Conservation (phyloP, 2,329 filamentous ascomycete genomes). For the Diaporthe sp. region DNA sequence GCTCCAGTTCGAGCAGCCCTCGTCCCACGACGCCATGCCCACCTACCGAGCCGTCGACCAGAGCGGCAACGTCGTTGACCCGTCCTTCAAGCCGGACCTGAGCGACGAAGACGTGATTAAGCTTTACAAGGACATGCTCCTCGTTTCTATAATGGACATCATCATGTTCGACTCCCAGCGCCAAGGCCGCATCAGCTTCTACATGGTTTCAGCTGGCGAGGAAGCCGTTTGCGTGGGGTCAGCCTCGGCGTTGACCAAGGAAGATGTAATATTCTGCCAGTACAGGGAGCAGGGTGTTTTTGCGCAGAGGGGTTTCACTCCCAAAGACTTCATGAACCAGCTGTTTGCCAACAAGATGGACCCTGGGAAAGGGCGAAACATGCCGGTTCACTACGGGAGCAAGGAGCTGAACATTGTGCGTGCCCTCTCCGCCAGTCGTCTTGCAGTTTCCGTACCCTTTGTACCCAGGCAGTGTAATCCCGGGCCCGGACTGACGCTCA, state of each 20-base stretch:
- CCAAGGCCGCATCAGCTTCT: constrained; percentile 94
- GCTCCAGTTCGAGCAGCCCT: constrained; percentile 81
- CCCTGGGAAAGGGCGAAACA: constrained; percentile 84
- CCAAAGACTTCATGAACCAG: constrained; percentile 94
- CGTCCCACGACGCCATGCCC: constrained; percentile 79
- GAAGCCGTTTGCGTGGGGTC: constrained; percentile 94
- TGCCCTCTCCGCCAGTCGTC: constrained; percentile 33
- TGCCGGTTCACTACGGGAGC: constrained; percentile 97
- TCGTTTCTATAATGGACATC: constrained; percentile 87
- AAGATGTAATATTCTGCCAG: constrained; percentile 92
- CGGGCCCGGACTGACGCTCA: background rate
- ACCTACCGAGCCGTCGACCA: constrained; percentile 95
- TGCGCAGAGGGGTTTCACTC: constrained; percentile 85
- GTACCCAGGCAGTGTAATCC: background rate
- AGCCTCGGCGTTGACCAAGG: constrained; percentile 82
- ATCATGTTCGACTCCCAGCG: constrained; percentile 99
- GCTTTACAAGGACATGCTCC: constrained; percentile 74
- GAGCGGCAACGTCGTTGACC: constrained; percentile 85
- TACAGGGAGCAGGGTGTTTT: constrained; percentile 96
- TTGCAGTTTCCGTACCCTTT: background rate
- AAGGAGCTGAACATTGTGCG: constrained; percentile 83
- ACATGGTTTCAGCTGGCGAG: constrained; percentile 96
- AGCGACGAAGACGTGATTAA: constrained; percentile 70
- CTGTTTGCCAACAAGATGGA: constrained; percentile 90
- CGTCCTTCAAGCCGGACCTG: constrained; percentile 75